These are phyloP conservation scores for Vitis riparia DNA, from an alignment of 164 flowering plant genomes.

Conservation along the genomic window DNA sequence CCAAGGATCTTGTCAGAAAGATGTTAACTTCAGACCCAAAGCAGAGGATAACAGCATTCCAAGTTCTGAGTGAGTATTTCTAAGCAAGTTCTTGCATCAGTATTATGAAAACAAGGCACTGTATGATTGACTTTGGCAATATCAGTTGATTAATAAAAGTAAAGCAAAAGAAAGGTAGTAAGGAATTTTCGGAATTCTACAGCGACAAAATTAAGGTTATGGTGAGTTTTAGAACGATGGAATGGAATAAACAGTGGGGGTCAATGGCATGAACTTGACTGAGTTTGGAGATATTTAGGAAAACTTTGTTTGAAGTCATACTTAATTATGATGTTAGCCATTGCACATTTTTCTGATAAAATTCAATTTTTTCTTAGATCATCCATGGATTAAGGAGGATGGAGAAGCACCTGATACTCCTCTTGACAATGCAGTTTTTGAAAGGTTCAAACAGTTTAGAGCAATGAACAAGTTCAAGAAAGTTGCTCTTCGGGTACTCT, in stretches of 20 bases:
- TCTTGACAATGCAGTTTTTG: slow-evolving; percentile 86
- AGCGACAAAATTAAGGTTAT: neutral
- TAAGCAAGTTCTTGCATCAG: neutral
- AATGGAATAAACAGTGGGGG: too few species aligned
- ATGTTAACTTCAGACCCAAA: slow-evolving; percentile 82
- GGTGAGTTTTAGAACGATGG: neutral
- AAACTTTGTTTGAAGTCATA: too few species aligned
- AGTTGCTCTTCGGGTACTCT: slow-evolving; percentile 83
- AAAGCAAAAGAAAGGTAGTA: too few species aligned
- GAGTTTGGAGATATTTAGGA: too few species aligned
- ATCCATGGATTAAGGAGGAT: slow-evolving; percentile 98
- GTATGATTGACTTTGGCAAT: too few species aligned
- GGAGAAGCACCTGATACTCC: slow-evolving; percentile 98
- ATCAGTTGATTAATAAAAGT: too few species aligned
- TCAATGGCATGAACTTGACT: too few species aligned
- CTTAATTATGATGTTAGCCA: too few species aligned
- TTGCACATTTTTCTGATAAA: too few species aligned
- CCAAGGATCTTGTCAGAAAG: slow-evolving; percentile 83
- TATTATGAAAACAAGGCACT: neutral
- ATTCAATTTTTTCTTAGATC: slow-evolving; percentile 41
- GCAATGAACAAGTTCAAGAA: slow-evolving; percentile 97
- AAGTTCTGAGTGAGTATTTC: slow-evolving; percentile 72
- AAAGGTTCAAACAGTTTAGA: slow-evolving; percentile 88
- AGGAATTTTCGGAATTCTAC: too few species aligned
- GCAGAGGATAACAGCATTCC: slow-evolving; percentile 74